Conservation (phyloP, 371 early-diverging fungal species). For the Sanchytrium tribonematis region DNA sequence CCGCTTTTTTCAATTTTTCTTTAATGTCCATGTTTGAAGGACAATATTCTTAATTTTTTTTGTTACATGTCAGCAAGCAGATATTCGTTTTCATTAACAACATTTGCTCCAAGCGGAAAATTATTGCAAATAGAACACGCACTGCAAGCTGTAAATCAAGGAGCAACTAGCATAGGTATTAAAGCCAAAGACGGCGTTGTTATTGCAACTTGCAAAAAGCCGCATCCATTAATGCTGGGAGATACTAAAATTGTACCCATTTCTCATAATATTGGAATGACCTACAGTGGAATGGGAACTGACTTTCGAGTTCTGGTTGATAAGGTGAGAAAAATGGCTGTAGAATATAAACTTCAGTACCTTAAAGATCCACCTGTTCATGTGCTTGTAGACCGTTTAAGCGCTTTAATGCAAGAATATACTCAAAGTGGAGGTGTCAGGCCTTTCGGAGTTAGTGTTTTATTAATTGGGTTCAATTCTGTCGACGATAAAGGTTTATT, state of each 20-base stretch:
- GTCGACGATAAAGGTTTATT: conserved; percentile 63
- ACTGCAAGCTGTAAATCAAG: conserved; percentile 71
- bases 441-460: conserved; percentile 92
- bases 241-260: conserved; percentile 65
- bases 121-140: conserved; percentile 98
- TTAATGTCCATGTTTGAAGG: too few species aligned
- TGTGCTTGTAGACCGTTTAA: conserved; percentile 81
- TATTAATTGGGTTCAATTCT: conserved; percentile 80
- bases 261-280: conserved; percentile 70
- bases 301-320: conserved; percentile 54
- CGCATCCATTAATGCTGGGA: conserved; percentile 69
- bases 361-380: conserved; percentile 73
- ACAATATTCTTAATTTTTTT: too few species aligned
- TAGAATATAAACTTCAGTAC: conserved; percentile 71
- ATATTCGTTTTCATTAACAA: conserved; percentile 88
- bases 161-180: conserved; percentile 89
- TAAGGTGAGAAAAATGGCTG: conserved; percentile 82
- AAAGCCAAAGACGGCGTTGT: conserved; percentile 93
- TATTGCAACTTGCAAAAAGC: conserved; percentile 90
- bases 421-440: conserved; percentile 96
- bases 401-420: conserved; percentile 88
- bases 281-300: conserved; percentile 94
- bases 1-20: not conserved
- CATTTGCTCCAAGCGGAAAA: conserved; percentile 98
- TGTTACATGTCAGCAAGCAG: too few species aligned